Evolutionary conservation across 257 asterid species (phyloP).

Genomic region (Fraxinus cuspidata): DNA sequence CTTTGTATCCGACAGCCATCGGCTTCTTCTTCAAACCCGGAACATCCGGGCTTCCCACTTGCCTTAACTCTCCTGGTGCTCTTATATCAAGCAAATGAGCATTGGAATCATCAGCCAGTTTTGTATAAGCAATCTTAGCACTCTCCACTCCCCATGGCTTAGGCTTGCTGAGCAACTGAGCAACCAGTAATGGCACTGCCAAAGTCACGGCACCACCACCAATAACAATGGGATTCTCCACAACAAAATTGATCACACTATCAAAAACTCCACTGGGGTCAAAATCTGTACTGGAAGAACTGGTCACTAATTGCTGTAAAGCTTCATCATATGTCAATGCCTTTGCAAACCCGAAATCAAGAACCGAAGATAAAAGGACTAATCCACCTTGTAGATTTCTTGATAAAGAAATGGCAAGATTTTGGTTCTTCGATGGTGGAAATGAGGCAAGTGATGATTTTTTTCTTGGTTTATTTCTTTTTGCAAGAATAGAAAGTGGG

Average conservation of each 20-base stretch:
- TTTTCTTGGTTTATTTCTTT: conserved; percentile 57
- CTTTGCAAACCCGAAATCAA: conserved; percentile 54
- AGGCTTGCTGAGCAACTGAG: conserved; percentile 64
- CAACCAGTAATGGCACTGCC: conserved; percentile 67
- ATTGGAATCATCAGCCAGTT: conserved; percentile 63
- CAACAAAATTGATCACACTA: conserved; percentile 38
- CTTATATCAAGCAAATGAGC: conserved; percentile 83
- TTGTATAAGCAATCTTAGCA: conserved; percentile 78
- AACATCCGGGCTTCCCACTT: conserved; percentile 76
- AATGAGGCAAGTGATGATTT: conserved; percentile 26
- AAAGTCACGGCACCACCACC: conserved; percentile 63
- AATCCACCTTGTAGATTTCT: conserved; percentile 55
- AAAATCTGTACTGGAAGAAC: conserved; percentile 35
- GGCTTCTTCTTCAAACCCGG: conserved; percentile 77
- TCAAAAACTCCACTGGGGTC: conserved; percentile 45
- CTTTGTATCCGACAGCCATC: conserved; percentile 56
- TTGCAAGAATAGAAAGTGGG: conserved; percentile 73
- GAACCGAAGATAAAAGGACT: conserved; percentile 55
- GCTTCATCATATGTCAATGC: conserved; percentile 83
- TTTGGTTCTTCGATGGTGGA: conserved; percentile 44
- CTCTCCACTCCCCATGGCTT: conserved; percentile 85
- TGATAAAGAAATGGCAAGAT: conserved; percentile 32
- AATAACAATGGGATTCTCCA: conserved; percentile 62
- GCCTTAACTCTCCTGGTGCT: conserved; percentile 42
- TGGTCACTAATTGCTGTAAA: conserved; percentile 54